Conservation (phyloP, 2,329 filamentous ascomycete genomes). For the Podosphaera xanthii region DNA sequence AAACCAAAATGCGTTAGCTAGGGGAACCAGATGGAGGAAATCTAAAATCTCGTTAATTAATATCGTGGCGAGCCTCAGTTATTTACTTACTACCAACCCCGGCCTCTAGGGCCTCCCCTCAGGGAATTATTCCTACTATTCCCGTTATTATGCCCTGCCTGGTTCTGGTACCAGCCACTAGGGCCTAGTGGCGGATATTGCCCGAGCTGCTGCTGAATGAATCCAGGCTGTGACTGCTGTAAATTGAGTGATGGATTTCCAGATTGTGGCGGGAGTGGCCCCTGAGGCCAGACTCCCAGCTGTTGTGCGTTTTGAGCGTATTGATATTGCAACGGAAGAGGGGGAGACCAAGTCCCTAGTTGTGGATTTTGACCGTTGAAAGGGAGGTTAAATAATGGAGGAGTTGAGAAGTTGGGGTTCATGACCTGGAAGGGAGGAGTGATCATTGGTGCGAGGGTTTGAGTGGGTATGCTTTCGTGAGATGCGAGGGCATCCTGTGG, state of each 20-base stretch:
- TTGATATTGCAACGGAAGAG: slow-evolving; percentile 8
- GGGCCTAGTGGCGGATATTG: slow-evolving; percentile 7
- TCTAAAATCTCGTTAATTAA: too few relatives aligned
- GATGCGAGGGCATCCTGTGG: slow-evolving; percentile 1
- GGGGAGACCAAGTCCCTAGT: slow-evolving; percentile 7
- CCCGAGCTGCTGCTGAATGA: slow-evolving; percentile 4
- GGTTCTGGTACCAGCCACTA: slow-evolving; percentile 10
- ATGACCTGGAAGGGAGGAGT: slow-evolving; percentile 9
- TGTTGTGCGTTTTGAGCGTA: slow-evolving; percentile 7
- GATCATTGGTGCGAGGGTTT: slow-evolving; percentile 5
- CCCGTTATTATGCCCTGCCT: slow-evolving; percentile 6
- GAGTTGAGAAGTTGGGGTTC: slow-evolving; percentile 11
- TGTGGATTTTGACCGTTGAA: slow-evolving; percentile 6
- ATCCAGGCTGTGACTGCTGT: slow-evolving; percentile 3
- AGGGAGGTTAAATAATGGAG: slow-evolving; percentile 6
- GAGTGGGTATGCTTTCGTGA: slow-evolving; percentile 5
- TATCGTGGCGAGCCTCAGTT: too few relatives aligned
- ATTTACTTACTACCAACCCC: too few relatives aligned
- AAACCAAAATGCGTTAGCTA: too few relatives aligned
- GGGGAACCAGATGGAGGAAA: too few relatives aligned
- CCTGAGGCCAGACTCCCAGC: slow-evolving; percentile 6
- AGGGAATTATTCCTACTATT: too few relatives aligned
- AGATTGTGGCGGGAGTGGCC: slow-evolving; percentile 10
- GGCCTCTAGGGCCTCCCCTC: too few relatives aligned
- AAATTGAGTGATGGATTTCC: slow-evolving; percentile 7